phyloP scores from a whole-genome alignment of 257 asterid species.

The Agastache rugosa region DNA sequence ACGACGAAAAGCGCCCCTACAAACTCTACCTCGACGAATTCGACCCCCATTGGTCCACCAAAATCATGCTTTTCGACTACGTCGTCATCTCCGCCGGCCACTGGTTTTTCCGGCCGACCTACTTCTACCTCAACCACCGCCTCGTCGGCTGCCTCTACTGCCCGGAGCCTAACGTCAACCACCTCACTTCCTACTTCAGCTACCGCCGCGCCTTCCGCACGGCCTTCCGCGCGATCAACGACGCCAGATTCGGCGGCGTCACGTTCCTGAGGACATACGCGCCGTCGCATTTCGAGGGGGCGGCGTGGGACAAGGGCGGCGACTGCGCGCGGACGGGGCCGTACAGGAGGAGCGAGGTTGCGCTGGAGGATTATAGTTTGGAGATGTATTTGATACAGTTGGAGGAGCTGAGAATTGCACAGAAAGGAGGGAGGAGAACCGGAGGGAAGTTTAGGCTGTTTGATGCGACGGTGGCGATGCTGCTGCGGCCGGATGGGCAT shows the following conservation, averaged over 20 bases:
- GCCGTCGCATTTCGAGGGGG: constrained; percentile 94
- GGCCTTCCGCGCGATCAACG: constrained; percentile 64
- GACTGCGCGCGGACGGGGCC: constrained; percentile 73
- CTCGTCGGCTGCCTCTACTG: constrained; percentile 84
- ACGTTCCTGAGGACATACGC: constrained; percentile 67
- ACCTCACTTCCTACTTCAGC: constrained; percentile 63
- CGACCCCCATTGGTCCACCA: constrained; percentile 61
- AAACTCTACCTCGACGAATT: constrained; percentile 73
- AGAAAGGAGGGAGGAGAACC: constrained; percentile 54
- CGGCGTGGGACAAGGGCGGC: constrained; percentile 84
- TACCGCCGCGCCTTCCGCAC: constrained; percentile 84
- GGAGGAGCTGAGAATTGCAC: constrained; percentile 74
- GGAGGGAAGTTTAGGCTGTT: constrained; percentile 56
- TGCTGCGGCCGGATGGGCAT: constrained; percentile 74
- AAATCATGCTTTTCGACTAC: constrained; percentile 57
- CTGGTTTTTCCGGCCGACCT: constrained; percentile 91
- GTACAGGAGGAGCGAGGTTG: constrained; percentile 49
- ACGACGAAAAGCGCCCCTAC: constrained; percentile 65
- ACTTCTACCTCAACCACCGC: constrained; percentile 55
- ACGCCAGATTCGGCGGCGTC: constrained; percentile 51
- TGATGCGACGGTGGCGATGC: constrained; percentile 61
- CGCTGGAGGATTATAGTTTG: constrained; percentile 54
- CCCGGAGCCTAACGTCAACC: constrained; percentile 53
- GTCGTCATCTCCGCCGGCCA: constrained; percentile 88
- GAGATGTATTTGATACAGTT: constrained; percentile 73